A percentile compares a stretch with the other conserved stretches of the same genome.
These are phyloP conservation scores for Hermanozyma aechmeae DNA, from an alignment of 805 yeast genomes.

Conservation along the genomic window DNA sequence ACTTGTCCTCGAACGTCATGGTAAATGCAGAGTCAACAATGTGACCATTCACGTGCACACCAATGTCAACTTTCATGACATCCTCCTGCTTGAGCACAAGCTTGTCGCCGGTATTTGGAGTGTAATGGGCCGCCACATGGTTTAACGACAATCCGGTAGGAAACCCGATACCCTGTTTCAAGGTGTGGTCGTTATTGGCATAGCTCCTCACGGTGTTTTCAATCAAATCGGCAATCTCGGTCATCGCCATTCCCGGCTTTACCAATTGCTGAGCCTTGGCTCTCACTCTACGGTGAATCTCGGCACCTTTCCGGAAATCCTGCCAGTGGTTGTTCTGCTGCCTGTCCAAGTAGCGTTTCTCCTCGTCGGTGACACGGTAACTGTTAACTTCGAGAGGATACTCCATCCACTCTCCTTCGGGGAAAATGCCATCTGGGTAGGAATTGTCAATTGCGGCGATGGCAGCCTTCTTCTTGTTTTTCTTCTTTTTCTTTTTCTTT, in stretches of 20 bases:
- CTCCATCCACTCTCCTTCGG: constrained; percentile 83
- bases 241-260: constrained; percentile 88
- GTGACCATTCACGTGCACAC: constrained; percentile 91
- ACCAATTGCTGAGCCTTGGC: constrained; percentile 63
- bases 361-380: constrained; percentile 78
- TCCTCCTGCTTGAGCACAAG: constrained; percentile 75
- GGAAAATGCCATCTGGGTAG: constrained; percentile 66
- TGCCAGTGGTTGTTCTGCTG: constrained; percentile 60
- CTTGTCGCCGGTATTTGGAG: constrained; percentile 93
- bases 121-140: constrained; percentile 95
- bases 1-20: constrained; percentile 74
- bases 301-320: constrained; percentile 93
- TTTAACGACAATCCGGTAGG: constrained; percentile 96
- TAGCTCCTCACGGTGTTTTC: constrained; percentile 77
- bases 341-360: constrained; percentile 68
- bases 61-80: constrained; percentile 94
- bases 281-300: constrained; percentile 87
- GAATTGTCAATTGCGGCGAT: constrained; percentile 55
- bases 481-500: constrained; percentile 42
- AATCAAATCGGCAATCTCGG: constrained; percentile 80
- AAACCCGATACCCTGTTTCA: constrained; percentile 84
- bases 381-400: constrained; percentile 58
- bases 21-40: constrained; percentile 96
- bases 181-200: constrained; percentile 55
- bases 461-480: constrained; percentile 16